phyloP scores from a whole-genome alignment of 345 rosid genomes.

The Psidium friedrichsthalianum region DNA sequence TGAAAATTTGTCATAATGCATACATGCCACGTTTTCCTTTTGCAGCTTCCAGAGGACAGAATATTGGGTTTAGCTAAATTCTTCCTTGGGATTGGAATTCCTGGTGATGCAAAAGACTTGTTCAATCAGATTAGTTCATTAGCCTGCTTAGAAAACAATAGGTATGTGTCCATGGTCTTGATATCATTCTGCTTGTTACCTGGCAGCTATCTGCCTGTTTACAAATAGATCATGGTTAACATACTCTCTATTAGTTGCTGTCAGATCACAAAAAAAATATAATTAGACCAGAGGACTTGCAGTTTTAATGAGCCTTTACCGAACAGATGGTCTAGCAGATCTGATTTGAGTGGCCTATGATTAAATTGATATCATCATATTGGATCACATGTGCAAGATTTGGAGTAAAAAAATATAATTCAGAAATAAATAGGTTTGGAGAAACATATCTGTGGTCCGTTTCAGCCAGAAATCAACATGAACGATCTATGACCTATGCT shows the following conservation, averaged over 20 bases:
- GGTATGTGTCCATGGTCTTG: conserved; percentile 27
- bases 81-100: conserved; percentile 79
- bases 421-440: neutral
- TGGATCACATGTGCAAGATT: neutral
- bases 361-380: neutral
- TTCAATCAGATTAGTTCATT: conserved; percentile 80
- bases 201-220: neutral
- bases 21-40: conserved; percentile 4
- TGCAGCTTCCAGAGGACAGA: conserved; percentile 76
- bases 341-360: neutral
- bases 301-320: neutral
- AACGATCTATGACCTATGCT: neutral
- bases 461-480: neutral
- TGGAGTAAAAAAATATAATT: neutral
- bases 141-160: conserved; percentile 69
- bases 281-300: neutral
- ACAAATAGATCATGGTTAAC: neutral
- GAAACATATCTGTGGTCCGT: neutral
- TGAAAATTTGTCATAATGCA: neutral
- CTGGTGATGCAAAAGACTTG: conserved; percentile 80
- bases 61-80: conserved; percentile 80
- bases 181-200: neutral
- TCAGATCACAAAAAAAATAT: neutral
- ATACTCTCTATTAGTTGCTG: neutral
- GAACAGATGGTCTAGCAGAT: neutral